These are phyloP conservation scores for Petunia axillaris DNA, from an alignment of 257 asterid genomes.

Conservation along the genomic window DNA sequence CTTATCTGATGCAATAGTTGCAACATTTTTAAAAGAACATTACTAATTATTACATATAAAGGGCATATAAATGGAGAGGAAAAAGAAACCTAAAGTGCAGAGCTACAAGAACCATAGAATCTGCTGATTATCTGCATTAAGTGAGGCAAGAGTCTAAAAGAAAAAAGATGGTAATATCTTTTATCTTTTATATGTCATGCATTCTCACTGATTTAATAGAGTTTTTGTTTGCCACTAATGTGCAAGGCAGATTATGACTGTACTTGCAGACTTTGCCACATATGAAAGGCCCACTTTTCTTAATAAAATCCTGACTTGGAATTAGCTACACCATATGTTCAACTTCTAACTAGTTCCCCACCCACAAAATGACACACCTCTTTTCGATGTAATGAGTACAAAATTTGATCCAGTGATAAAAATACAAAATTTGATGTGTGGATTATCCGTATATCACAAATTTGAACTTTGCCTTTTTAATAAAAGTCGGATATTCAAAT, in stretches of 20 bases:
- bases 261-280: slow-evolving; percentile 27
- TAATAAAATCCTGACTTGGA: not conserved
- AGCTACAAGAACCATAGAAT: not conserved
- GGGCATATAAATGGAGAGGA: not conserved
- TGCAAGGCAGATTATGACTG: not conserved
- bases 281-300: not conserved
- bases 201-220: not conserved
- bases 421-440: too few species aligned
- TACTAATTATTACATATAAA: not conserved
- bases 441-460: too few species aligned
- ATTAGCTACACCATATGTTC: slow-evolving; percentile 14
- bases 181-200: not conserved
- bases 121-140: not conserved
- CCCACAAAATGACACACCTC: too few species aligned
- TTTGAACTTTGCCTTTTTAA: too few species aligned
- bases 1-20: slow-evolving; percentile 8
- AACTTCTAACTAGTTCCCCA: not conserved
- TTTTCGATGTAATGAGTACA: too few species aligned
- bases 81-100: not conserved
- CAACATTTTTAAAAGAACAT: not conserved
- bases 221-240: slow-evolving; percentile 19
- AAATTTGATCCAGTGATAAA: too few species aligned
- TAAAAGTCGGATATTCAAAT: too few species aligned
- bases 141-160: not conserved
- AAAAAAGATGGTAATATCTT: not conserved